phyloP scores from a whole-genome alignment of 1,139 yeast species.

The Geotrichum cucujoidarum region DNA sequence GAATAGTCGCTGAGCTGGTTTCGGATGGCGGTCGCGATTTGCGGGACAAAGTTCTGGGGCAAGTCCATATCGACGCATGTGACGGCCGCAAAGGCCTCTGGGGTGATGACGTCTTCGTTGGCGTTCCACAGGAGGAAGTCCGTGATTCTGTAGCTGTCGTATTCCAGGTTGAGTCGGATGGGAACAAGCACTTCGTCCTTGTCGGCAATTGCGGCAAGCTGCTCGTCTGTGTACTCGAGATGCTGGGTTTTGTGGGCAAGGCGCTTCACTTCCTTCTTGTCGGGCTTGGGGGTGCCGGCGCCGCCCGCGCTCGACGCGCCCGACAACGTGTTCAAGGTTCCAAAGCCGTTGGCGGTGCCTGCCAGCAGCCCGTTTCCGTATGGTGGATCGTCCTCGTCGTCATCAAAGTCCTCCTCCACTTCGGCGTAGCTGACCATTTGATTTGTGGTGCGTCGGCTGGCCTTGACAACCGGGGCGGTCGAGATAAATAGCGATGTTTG shows the following conservation, averaged over 20 bases:
- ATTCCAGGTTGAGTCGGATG: conserved; percentile 68
- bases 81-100: conserved; percentile 75
- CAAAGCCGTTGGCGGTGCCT: conserved; percentile 16
- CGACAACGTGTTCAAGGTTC: conserved; percentile 3
- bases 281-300: conserved; percentile 11
- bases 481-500: conserved; percentile 66
- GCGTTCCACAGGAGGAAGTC: conserved; percentile 91
- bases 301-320: conserved; percentile 6
- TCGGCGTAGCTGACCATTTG: conserved; percentile 82
- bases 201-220: conserved; percentile 36
- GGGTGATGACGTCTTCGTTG: conserved; percentile 68
- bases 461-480: conserved; percentile 66
- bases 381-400: conserved; percentile 52
- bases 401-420: conserved; percentile 67
- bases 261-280: conserved; percentile 29
- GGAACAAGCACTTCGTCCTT: conserved; percentile 58
- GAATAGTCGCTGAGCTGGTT: conserved; percentile 78
- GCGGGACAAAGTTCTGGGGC: conserved; percentile 51
- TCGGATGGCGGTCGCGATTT: conserved; percentile 64
- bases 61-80: conserved; percentile 81
- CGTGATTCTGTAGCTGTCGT: conserved; percentile 55
- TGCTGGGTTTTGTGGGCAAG: conserved; percentile 33
- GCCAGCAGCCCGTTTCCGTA: conserved; percentile 19
- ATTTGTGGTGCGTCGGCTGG: conserved; percentile 61
- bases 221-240: conserved; percentile 35